Evolutionary conservation across 352 stramenopile species (phyloP).

Genomic region (Globisporangium perplexum): DNA sequence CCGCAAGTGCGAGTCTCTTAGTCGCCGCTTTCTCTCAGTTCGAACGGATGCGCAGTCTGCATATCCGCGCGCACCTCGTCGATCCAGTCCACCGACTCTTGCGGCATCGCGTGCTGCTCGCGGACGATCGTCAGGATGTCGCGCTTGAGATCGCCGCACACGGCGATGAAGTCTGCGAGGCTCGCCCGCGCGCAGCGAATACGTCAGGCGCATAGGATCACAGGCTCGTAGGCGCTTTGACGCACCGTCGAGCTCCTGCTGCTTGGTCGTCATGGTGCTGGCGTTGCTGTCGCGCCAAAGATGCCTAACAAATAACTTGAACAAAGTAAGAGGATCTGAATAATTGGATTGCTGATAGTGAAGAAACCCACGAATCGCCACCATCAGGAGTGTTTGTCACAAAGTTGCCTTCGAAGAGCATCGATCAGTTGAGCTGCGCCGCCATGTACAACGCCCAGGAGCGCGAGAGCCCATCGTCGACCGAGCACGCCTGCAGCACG

Average conservation of each 20-base stretch:
- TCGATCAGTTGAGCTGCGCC: conserved; percentile 9
- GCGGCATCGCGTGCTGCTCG: conserved; percentile 61
- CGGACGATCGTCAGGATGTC: conserved; percentile 67
- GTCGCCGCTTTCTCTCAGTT: too few species aligned
- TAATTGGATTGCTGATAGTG: not conserved
- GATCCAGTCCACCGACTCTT: conserved; percentile 78
- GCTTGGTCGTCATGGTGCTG: conserved; percentile 20
- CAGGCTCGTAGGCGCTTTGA: too few species aligned
- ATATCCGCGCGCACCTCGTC: conserved; percentile 29
- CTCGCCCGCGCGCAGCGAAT: not conserved
- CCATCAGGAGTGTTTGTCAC: not conserved
- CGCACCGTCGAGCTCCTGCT: conserved; percentile 38
- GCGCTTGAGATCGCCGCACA: conserved; percentile 69
- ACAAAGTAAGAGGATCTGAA: not conserved
- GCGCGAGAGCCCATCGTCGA: conserved; percentile 69
- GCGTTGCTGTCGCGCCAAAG: not conserved
- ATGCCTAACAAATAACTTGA: too few species aligned
- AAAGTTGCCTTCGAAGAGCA: not conserved
- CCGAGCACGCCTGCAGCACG: conserved; percentile 44
- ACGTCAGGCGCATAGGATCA: not conserved
- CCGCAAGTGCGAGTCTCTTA: not conserved
- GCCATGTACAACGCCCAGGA: conserved; percentile 78
- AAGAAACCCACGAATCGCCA: not conserved
- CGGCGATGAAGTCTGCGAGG: conserved; percentile 67
- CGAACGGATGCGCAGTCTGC: too few species aligned